Percentiles rank a stretch among this genome's conserved stretches.
phyloP scores from a whole-genome alignment of 2,329 filamentous ascomycete species.

The Diplodia corticola region DNA sequence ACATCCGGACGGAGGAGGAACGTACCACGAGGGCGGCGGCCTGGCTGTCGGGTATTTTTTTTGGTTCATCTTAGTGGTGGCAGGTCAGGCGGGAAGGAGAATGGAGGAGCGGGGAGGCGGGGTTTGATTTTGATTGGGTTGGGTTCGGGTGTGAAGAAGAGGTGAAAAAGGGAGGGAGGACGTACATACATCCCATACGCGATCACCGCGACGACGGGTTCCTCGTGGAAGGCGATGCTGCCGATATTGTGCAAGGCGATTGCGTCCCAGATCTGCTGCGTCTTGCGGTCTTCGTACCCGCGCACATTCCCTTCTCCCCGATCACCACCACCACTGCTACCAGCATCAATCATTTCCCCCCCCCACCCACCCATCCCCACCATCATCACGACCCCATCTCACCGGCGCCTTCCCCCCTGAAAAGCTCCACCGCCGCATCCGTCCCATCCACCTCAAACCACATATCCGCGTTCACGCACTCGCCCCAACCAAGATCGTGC shows the following conservation, averaged over 20 bases:
- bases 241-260: slow-evolving; percentile 49
- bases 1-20: too few species aligned
- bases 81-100: slow-evolving; percentile 30
- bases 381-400: slow-evolving; percentile 36
- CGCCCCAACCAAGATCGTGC: slow-evolving; percentile 47
- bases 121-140: background rate
- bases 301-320: background rate
- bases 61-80: too few species aligned
- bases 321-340: background rate
- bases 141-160: too few species aligned
- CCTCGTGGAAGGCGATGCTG: slow-evolving; percentile 44
- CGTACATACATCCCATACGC: slow-evolving; percentile 36
- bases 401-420: slow-evolving; percentile 30
- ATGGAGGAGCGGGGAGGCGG: background rate
- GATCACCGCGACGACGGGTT: slow-evolving; percentile 43
- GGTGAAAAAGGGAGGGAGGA: background rate
- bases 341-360: slow-evolving; percentile 32
- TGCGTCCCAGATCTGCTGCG: slow-evolving; percentile 51
- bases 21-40: too few species aligned
- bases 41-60: too few species aligned
- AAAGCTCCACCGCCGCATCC: slow-evolving; percentile 45
- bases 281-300: background rate
- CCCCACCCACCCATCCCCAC: background rate
- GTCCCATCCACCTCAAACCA: slow-evolving; percentile 55
- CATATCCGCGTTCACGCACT: slow-evolving; percentile 44